Base-by-base conservation (phyloP, 78 protist genomes). In the Cyanophora paradoxa region DNA sequence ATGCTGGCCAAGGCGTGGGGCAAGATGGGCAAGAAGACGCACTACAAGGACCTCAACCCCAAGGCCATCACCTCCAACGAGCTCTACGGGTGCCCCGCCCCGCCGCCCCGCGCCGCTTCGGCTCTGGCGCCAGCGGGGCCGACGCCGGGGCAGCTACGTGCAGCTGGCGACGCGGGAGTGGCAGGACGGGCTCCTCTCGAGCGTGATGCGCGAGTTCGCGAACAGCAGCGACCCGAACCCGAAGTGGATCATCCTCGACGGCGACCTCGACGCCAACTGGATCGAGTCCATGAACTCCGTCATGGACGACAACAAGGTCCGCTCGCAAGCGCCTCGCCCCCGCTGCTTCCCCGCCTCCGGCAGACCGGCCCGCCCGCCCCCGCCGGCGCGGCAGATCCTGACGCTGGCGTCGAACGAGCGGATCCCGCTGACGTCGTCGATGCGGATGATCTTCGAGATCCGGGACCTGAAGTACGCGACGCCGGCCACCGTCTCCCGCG, bases 401-500 rank as follows among this genome's bases (percentile, higher is more conserved):
- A 86, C 94, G 22, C 82, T 89, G 10, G 89, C 88, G 11, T 77
- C 83, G 20, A 86, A 86, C 67, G 94, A 89, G 70, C 88, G 94
- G 34, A 70, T 89, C 34, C 80, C 84, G 3, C 73, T 89, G 26
- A 67, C 19, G n/a, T 24, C 76, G n/a, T 44, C 59, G 67, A 83
- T 86, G 90, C 79, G 94, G 22, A 44, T 89, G 20, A 3, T 89
- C 74, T 86, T 89, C 37, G 94, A 89, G 76, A 66, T 86, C 48
- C 44, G 66, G 17, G 37, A 81, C 30, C 71, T 86, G 33, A 34
- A 0, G 19, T 28, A 84, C 58, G 94, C 91, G 33, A 57, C 90
- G 13, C 94, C 91, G 0, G 87, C 91, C 63, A 90, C 91, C 0
- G 94, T 90, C 26, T 84, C 94, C 30, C 82, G 94, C 1, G 91